phyloP scores from a whole-genome alignment of 2,329 filamentous ascomycete species.

The Tolypocladium cylindrosporum region DNA sequence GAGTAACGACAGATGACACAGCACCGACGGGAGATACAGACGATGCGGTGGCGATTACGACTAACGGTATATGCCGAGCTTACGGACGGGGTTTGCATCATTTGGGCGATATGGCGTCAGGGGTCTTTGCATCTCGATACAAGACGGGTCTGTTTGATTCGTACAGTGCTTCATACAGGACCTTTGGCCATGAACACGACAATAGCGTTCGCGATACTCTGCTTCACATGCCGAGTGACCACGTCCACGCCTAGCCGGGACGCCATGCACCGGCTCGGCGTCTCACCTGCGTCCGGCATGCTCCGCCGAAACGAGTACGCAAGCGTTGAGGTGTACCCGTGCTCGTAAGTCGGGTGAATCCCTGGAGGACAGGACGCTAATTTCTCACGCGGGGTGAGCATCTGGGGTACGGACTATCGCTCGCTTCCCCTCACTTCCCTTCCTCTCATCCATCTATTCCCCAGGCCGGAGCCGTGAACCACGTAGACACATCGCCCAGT shows the following conservation, averaged over 20 bases:
- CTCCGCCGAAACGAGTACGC: no score
- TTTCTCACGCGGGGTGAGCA: neutral
- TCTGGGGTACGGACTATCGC: neutral
- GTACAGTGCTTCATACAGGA: no score
- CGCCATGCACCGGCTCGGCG: constrained; percentile 1
- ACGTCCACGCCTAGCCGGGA: neutral
- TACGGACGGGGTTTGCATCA: neutral
- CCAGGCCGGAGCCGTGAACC: neutral
- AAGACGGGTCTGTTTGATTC: neutral
- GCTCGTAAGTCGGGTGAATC: no score
- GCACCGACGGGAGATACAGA: neutral
- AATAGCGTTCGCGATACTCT: neutral
- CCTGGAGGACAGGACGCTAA: neutral
- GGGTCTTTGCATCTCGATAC: neutral
- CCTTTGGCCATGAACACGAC: no score
- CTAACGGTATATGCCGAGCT: neutral
- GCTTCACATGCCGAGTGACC: neutral
- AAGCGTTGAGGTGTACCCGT: no score
- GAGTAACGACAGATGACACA: neutral
- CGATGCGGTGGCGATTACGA: neutral
- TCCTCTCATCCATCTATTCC: neutral
- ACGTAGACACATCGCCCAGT: neutral
- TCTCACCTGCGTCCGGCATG: no score
- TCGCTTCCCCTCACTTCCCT: neutral
- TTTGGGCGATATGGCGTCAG: neutral